Conservation (phyloP, 2,329 filamentous ascomycete genomes). For the Diaporthe sp. region DNA sequence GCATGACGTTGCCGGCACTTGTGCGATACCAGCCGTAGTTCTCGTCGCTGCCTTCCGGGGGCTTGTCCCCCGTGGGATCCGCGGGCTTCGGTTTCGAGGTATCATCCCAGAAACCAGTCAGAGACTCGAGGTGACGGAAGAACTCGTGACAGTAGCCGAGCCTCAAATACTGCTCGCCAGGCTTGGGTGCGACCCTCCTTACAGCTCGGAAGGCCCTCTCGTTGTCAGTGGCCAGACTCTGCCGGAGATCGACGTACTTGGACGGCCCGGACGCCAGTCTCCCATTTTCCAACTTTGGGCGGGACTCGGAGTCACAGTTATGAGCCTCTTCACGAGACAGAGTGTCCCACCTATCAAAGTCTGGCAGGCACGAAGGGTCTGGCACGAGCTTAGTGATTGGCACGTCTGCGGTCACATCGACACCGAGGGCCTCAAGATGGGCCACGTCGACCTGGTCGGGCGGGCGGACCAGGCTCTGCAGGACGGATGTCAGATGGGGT, state of each 20-base stretch:
- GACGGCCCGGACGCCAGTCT: constrained; percentile 69
- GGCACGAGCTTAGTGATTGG: constrained; percentile 66
- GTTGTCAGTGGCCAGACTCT: constrained; percentile 69
- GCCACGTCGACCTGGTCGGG: constrained; percentile 58
- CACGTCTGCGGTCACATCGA: constrained; percentile 67
- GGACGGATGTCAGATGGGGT: constrained; percentile 61
- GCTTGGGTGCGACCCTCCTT: constrained; percentile 67
- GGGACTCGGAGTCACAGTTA: constrained; percentile 62
- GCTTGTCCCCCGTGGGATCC: constrained; percentile 33
- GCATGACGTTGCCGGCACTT: constrained; percentile 67
- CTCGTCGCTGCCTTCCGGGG: constrained; percentile 40
- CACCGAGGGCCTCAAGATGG: constrained; percentile 70
- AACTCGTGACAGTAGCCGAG: constrained; percentile 77
- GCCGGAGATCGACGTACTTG: constrained; percentile 70
- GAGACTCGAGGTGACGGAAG: constrained; percentile 72
- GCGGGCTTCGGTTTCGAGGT: constrained; percentile 57
- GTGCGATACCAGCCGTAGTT: constrained; percentile 58
- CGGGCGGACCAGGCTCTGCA: constrained; percentile 68
- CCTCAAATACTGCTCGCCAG: constrained; percentile 66
- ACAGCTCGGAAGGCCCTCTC: constrained; percentile 73
- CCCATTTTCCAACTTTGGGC: constrained; percentile 64
- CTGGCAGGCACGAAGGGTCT: constrained; percentile 65
- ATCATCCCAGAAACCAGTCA: constrained; percentile 74
- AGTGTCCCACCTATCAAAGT: constrained; percentile 65
- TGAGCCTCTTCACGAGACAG: constrained; percentile 64